These are phyloP conservation scores for Macrolepiota dolichaula DNA, from an alignment of 768 basidiomycete species.

Conservation along the genomic window DNA sequence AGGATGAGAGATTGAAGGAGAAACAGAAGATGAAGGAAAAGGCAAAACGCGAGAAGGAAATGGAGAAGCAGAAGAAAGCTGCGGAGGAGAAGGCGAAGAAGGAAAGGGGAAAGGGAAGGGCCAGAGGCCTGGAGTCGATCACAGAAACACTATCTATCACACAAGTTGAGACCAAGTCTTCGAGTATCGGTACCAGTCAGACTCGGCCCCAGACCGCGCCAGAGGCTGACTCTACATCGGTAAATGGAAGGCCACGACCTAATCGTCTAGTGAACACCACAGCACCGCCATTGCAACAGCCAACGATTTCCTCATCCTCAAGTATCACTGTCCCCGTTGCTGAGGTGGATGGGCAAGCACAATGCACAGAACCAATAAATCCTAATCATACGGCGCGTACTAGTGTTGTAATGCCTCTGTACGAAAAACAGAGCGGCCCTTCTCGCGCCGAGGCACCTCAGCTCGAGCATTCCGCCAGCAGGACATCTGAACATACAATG, in stretches of 20 bases:
- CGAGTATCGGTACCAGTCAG: neutral
- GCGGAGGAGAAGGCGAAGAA: constrained; percentile 22
- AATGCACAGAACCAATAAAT: neutral
- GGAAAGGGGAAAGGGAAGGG: constrained; percentile 20
- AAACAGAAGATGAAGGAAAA: constrained; percentile 18
- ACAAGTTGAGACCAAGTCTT: neutral
- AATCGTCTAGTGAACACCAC: neutral
- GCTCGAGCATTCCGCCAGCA: neutral
- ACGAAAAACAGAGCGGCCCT: neutral
- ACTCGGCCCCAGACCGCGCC: neutral
- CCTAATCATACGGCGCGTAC: neutral
- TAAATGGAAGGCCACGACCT: neutral
- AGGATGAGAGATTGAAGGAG: constrained; percentile 23
- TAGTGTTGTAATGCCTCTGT: neutral
- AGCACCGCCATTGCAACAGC: neutral
- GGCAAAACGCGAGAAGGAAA: constrained; percentile 23
- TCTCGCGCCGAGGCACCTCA: neutral
- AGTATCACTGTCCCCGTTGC: neutral
- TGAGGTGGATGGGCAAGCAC: neutral
- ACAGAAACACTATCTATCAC: neutral
- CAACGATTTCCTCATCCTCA: neutral
- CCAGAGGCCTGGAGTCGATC: constrained; percentile 5
- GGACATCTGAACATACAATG: neutral
- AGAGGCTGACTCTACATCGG: neutral
- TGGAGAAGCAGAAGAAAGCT: constrained; percentile 26